These are phyloP conservation scores for Eruca vesicaria DNA, from an alignment of 441 rosid species.

Conservation along the genomic window DNA sequence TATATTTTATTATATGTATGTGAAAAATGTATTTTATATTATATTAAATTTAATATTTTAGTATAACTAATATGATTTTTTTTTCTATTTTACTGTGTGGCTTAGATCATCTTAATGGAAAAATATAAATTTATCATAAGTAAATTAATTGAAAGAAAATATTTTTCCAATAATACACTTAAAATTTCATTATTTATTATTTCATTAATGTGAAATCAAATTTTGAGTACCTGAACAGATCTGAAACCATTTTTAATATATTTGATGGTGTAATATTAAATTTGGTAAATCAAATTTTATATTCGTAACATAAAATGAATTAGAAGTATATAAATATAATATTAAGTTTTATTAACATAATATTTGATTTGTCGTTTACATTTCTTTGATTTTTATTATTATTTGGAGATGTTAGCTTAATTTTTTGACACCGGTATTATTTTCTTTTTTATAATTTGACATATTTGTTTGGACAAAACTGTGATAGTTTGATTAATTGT, in stretches of 20 bases:
- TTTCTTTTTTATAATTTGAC: not conserved
- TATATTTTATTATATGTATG: not conserved
- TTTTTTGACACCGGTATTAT: not conserved
- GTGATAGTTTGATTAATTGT: not conserved
- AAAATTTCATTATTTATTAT: too few species aligned
- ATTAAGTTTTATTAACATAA: not conserved
- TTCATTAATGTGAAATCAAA: not conserved
- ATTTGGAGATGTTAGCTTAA: not conserved
- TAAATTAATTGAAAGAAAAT: not conserved
- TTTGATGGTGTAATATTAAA: not conserved
- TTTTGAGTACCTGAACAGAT: not conserved
- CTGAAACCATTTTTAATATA: not conserved
- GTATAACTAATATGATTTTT: not conserved
- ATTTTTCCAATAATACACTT: not conserved
- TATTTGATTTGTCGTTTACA: not conserved
- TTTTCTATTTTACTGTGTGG: not conserved
- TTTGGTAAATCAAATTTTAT: not conserved
- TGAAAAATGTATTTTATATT: not conserved
- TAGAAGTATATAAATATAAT: not conserved
- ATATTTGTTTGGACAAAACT: not conserved
- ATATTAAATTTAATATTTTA: too few species aligned
- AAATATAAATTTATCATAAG: too few species aligned
- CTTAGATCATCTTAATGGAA: not conserved
- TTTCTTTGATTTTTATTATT: not conserved
- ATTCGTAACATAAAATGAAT: not conserved